phyloP scores from a whole-genome alignment of 495 filamentous ascomycete species.

The Articulospora tetracladia region DNA sequence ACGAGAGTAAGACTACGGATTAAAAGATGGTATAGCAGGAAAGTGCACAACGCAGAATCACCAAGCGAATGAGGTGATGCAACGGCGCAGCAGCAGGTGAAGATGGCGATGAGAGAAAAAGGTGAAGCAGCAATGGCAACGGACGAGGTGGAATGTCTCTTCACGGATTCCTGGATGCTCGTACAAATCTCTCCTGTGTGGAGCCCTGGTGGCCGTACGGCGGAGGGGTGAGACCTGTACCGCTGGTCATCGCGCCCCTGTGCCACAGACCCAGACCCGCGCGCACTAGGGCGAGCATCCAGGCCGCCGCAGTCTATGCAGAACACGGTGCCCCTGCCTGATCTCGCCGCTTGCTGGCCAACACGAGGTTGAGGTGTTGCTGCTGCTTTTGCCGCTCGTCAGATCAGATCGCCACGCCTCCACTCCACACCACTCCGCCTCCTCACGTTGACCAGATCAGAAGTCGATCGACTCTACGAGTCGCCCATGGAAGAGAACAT shows the following conservation, averaged over 20 bases:
- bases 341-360: neutral
- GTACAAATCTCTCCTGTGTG: no score
- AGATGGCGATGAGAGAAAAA: slow-evolving; percentile 28
- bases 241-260: no score
- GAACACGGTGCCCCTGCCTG: neutral
- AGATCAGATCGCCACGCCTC: neutral
- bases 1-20: slow-evolving; percentile 17
- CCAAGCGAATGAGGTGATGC: slow-evolving; percentile 45
- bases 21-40: slow-evolving; percentile 10
- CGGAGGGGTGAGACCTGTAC: no score
- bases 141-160: neutral
- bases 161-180: neutral
- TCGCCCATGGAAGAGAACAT: no score
- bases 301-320: neutral
- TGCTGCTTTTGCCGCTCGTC: neutral
- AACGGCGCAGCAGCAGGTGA: slow-evolving; percentile 21
- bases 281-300: neutral
- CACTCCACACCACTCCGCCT: neutral
- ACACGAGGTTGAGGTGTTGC: neutral
- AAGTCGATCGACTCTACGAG: no score
- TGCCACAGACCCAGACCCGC: neutral
- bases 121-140: neutral
- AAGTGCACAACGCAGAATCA: slow-evolving; percentile 36
- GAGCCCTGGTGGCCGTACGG: no score
- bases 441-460: no score